Base-by-base conservation (phyloP, 108 stramenopile genomes). In the Nannochloropsis oceanica region DNA sequence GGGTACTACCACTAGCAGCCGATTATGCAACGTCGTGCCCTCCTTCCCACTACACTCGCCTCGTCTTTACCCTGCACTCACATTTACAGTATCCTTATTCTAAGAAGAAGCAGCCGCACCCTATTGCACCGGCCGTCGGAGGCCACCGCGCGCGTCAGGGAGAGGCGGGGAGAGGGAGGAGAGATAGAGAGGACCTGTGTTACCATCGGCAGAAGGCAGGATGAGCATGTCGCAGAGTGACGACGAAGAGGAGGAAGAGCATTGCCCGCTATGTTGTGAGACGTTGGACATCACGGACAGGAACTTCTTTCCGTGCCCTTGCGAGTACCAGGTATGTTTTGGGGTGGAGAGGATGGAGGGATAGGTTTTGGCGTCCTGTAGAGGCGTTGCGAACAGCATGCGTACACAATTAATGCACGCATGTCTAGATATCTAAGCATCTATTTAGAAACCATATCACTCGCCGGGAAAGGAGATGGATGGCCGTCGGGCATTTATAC, bases 221-320 rank as follows among this genome's bases (percentile, higher is more conserved):
- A 46, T 44, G 43, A 84, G 26, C 44, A 34, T 80, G 11, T 79
- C 42, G 50, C 44, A 80, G 44, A 80, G 81, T 27, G 81, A 79
- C 44, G 87, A 88, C 46, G 84, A 84, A 44, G 85, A 83, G 34
- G 91, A 91, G 24, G 88, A 91, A 13, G 90, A 91, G 18, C 81
- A 92, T 13, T 98, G 97, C 92, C 97, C 97, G 44, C 94, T 98
- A 44, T 98, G 97, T 90, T 96, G 96, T 90, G 97, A 97, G 90
- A 95, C 96, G 44, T 92, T 99, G 86, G 98, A 99, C 91, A 91
- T 97, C 42, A 94, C 96, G 42, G 98, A 99, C 93, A 92, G 92
- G 84, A 94, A 96, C 86, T 98, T 98, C 91, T 94, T 95, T 90
- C 98, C 98, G 18, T 99, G 98, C 89, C 96, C 96, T 91, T 97